Evolutionary conservation across 805 yeast genomes (phyloP).

Genomic region (Hanseniaspora mollemarum): DNA sequence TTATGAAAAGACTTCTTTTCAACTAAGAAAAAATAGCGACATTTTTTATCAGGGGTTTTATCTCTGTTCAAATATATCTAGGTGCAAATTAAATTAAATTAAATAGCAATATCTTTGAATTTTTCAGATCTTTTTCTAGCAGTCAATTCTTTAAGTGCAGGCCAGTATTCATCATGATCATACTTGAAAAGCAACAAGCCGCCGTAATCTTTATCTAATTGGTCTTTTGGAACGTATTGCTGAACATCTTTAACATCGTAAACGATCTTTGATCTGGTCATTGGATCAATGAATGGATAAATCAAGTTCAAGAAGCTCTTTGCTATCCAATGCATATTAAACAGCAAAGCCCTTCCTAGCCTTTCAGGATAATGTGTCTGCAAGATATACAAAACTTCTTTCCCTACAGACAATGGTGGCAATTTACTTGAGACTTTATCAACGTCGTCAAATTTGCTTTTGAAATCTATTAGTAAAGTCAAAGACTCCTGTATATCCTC

Average conservation of each 20-base stretch:
- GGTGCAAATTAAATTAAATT: no score
- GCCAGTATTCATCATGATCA: conserved; percentile 71
- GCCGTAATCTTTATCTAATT: conserved; percentile 73
- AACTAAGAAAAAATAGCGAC: no score
- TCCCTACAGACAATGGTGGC: conserved; percentile 81
- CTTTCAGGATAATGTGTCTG: conserved; percentile 98
- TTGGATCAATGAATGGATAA: conserved; percentile 92
- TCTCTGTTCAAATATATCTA: no score
- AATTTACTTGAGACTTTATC: conserved; percentile 53
- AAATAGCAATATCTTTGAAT: background rate
- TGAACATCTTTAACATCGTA: conserved; percentile 80
- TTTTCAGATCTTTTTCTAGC: conserved; percentile 8
- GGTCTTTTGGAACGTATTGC: conserved; percentile 64
- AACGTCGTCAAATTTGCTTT: conserved; percentile 45
- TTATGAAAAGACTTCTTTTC: no score
- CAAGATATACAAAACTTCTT: conserved; percentile 81
- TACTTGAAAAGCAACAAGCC: conserved; percentile 80
- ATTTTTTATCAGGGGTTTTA: no score
- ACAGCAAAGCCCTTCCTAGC: conserved; percentile 79
- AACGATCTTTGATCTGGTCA: conserved; percentile 86
- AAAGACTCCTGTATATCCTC: conserved; percentile 80
- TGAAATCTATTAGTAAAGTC: conserved; percentile 84
- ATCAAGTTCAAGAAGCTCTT: conserved; percentile 71
- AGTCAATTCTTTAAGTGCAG: conserved; percentile 20
- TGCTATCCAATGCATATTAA: conserved; percentile 88